Evolutionary conservation across 495 filamentous ascomycete genomes (phyloP).

Genomic region (Staphylotrichum longicolle): DNA sequence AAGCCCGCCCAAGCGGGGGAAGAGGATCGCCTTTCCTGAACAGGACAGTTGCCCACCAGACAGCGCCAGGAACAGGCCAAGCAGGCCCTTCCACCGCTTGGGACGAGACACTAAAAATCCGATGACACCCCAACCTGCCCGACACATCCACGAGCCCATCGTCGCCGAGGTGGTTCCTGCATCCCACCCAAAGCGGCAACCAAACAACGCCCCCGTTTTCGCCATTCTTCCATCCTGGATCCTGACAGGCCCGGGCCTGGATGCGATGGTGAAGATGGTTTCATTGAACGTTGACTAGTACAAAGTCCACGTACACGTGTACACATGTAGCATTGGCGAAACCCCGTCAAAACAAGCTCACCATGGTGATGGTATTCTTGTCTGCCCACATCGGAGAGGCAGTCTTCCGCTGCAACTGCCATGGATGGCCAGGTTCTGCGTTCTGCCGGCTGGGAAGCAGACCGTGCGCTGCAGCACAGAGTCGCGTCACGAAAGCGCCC

Average conservation of each 20-base stretch:
- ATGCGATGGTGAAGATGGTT: too few relatives aligned
- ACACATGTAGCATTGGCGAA: background rate
- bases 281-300: too few relatives aligned
- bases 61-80: background rate
- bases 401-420: slow-evolving; percentile 2
- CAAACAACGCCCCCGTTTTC: slow-evolving; percentile 5
- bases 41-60: background rate
- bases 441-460: background rate
- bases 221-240: background rate
- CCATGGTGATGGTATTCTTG: slow-evolving; percentile 4
- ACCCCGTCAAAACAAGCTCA: background rate
- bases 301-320: too few relatives aligned
- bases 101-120: slow-evolving; percentile 6
- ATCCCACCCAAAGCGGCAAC: slow-evolving; percentile 7
- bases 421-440: background rate
- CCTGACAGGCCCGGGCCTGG: too few relatives aligned
- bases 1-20: background rate
- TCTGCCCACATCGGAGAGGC: background rate
- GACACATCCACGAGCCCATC: background rate
- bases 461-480: slow-evolving; percentile 17
- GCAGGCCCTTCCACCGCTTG: background rate
- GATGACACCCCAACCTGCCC: background rate
- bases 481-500: background rate
- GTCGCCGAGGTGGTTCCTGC: slow-evolving; percentile 20
- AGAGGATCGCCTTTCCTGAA: slow-evolving; percentile 19